Base-by-base conservation (phyloP, 2,329 filamentous ascomycete genomes). In the Capronia coronata region DNA sequence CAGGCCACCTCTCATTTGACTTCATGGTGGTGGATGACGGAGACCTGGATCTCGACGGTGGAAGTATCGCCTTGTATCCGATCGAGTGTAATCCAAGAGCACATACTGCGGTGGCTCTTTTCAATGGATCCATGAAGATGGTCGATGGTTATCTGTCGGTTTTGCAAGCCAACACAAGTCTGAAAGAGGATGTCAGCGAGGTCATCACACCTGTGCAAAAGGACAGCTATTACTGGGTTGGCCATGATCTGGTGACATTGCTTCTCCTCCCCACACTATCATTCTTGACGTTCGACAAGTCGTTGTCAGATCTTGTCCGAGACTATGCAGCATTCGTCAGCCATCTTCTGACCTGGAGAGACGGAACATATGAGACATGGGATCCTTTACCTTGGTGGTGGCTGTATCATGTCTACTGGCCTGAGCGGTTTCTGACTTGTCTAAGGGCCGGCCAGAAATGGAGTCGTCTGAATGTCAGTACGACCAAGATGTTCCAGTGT, bases 11-110 rank as follows among this genome's bases (percentile, higher is more conserved):
- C 25, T 83, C 78, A 14, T 83, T 90, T 46, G 82, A 87, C 62
- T 83, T 90, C 54, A 68, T 88, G 56, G 76, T 84, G 2, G 74
- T 79, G 41, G 68, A 75, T 42, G 62, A 68, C 32, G 61, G 67
- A 7, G 52, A 39, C 43, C 62, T 27, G 47, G 18, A 42, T 2
- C n/a, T 44, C 9, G 30, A 13, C 13, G 14, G 6, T 6, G 30
- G 25, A 4, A 30, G 40, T 14, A 37, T 52, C 35, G 49, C 27
- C 2, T 63, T 86, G 1, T 83, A 79, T 55, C 80, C 82, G 0
- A 86, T 87, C 49, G 83, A 86, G 61, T 86, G 83, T 61, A 87
- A 86, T 48, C 83, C 83, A 0, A 71, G 83, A 11, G 79, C 78
- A 0, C 83, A 87, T 59, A 87, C 83, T 0, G 83, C 83, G 0